Base-by-base conservation (phyloP, 2,329 filamentous ascomycete genomes). In the Trichophyton schoenleinii region DNA sequence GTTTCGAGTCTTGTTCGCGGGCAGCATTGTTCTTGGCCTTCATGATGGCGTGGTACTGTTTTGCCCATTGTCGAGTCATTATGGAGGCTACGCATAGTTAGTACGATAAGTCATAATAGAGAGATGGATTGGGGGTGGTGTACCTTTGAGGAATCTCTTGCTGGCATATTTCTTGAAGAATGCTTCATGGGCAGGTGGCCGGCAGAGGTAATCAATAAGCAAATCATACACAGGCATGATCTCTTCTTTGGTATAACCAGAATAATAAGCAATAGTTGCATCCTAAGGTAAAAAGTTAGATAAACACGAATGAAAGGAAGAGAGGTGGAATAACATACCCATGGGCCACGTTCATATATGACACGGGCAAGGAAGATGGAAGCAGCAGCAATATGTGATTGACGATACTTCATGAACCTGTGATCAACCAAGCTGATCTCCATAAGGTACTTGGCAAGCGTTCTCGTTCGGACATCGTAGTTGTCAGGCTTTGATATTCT, bases 131-230 rank as follows among this genome's bases (percentile, higher is more conserved):
- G 20, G 38, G 15, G 34, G 31, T 22, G 25, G 57, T 68, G 77
- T 85, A 96, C 92, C 91, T 80, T 99, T 99, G 69, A 97, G 79
- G 78, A 97, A 99, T 78, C 96, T 96, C 81, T 97, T 99, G 83
- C 90, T 95, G 61, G 94, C 94, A 74, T 99, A 99, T 77, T 99
- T 99, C 83, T 95, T 96, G 82, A 96, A 97, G 81, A 99, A 96
- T 42, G 94, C 95, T 73, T 97, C 92, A 71, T 99, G 94, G 49
- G 87, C 83, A 60, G 96, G 88, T 28, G 92, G 94, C 11, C 89
- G 86, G 63, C 88, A 88, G 44, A 99, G 86, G 73, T 99, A 99
- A 74, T 99, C 91, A 64, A 99, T 85, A 91, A 99, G 96, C 64
- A 97, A 82, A 69, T 87, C 83, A 71, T 96, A 89, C 46, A 97